These are phyloP conservation scores for Circinella minor DNA, from an alignment of 371 early-diverging fungal genomes.

Conservation along the genomic window DNA sequence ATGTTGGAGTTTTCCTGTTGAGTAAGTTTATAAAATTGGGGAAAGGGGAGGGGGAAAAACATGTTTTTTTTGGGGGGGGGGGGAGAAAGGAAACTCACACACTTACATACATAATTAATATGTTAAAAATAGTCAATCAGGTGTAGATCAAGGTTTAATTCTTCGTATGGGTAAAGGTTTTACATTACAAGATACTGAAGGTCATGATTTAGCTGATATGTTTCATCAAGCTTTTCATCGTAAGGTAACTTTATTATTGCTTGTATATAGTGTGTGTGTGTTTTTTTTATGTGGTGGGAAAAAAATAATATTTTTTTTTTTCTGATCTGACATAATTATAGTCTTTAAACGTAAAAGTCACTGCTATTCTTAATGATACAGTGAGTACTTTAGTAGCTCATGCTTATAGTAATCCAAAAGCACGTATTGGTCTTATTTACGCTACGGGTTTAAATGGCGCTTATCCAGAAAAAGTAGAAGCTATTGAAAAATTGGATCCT, in stretches of 20 bases:
- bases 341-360: conserved; percentile 68
- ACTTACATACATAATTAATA: conserved; percentile 7
- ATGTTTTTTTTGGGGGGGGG: too few species aligned
- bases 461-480: conserved; percentile 76
- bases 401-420: conserved; percentile 77
- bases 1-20: conserved; percentile 57
- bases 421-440: conserved; percentile 84
- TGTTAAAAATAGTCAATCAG: conserved; percentile 63
- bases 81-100: too few species aligned
- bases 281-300: not conserved
- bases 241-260: conserved; percentile 51
- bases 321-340: conserved; percentile 15
- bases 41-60: not conserved
- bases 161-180: conserved; percentile 95
- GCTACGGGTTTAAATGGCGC: conserved; percentile 95
- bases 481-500: conserved; percentile 68
- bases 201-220: conserved; percentile 80
- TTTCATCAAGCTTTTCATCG: conserved; percentile 78
- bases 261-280: not conserved
- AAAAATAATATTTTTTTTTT: not conserved
- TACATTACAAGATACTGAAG: conserved; percentile 71
- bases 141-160: conserved; percentile 74
- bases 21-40: conserved; percentile 31
- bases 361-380: conserved; percentile 92
- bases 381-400: conserved; percentile 89